Evolutionary conservation across 2,329 filamentous ascomycete genomes (phyloP), one percentile per base, ranked within the genome.

Genomic region (Acrodontium crateriforme): DNA sequence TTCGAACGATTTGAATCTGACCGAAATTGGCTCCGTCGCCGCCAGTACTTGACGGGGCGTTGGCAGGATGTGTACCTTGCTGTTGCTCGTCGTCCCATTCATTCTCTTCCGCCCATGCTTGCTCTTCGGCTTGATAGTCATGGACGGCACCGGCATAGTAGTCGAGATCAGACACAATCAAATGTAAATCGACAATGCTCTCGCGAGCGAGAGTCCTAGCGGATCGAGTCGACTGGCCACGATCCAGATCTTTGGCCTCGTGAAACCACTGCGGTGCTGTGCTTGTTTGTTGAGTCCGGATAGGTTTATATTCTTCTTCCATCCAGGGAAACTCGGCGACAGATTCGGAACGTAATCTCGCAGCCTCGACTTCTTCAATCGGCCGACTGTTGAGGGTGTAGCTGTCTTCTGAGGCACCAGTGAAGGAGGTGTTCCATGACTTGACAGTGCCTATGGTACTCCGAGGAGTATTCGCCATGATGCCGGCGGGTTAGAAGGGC

Each of bases 131-230:
- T 22, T 49, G 46, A 30, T 45, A 50, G 34, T 52, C 48, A 37
- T 52, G 48, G 6, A 52, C 46, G n/a, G 48, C 48, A 32, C 48
- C 48, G 11, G 48, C 48, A 32, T 52, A 52, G 38, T 49, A 52
- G 30, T 52, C 48, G 11, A 52, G 41, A 36, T 52, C 48, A 3
- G 44, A 50, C 2, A 52, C 48, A 23, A 52, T 47, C 28, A 50
- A 36, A 34, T 50, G 47, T 19, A 51, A 33, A 31, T 51, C 47
- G 20, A 51, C 46, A 16, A 50, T 50, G 28, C 41, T 46, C 24
- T 51, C 47, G 24, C 47, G 31, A 9, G 47, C 41, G 16, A 37
- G 42, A 27, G 37, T 45, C 16, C 40, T 34, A 9, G 40, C 36
- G 7, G 45, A 45, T 17, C 44, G 38, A 9, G 31, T 30, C 10